Evolutionary conservation across 441 rosid genomes (phyloP).

Genomic region (Eugenia klotzschiana): DNA sequence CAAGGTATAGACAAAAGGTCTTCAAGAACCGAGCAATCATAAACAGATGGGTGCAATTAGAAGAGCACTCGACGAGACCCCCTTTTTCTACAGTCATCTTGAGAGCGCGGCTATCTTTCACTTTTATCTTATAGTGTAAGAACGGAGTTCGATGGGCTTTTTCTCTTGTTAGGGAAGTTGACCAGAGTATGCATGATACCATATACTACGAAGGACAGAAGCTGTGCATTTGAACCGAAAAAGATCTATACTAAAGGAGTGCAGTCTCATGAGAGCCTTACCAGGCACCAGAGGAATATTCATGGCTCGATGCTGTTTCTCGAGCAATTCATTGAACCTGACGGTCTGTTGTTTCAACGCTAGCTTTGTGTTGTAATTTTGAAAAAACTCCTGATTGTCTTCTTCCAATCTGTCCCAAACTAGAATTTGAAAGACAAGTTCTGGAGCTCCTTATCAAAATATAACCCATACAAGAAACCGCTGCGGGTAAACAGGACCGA

Average conservation of each 20-base stretch:
- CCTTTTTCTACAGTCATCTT: too few species aligned
- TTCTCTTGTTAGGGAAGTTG: neutral
- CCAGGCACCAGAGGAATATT: neutral
- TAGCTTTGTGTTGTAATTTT: conserved; percentile 11
- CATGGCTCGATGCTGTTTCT: conserved; percentile 9
- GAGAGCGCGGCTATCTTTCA: neutral
- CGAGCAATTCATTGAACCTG: conserved; percentile 17
- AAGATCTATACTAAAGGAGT: too few species aligned
- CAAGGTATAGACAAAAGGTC: too few species aligned
- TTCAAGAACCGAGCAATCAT: too few species aligned
- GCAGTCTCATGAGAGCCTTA: too few species aligned
- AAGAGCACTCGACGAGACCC: too few species aligned
- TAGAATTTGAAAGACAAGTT: neutral
- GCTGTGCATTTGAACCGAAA: neutral
- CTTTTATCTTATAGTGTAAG: neutral
- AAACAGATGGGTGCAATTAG: too few species aligned
- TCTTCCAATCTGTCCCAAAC: conserved; percentile 24
- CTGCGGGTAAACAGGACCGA: neutral
- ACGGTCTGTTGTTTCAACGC: conserved; percentile 10
- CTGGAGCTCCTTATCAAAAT: neutral
- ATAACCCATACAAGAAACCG: neutral
- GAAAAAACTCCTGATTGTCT: conserved; percentile 15
- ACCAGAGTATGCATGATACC: neutral
- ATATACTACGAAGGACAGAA: neutral
- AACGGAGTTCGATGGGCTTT: neutral